phyloP scores from a whole-genome alignment of 2,329 filamentous ascomycete species.

The Albophoma yamanashiensis region DNA sequence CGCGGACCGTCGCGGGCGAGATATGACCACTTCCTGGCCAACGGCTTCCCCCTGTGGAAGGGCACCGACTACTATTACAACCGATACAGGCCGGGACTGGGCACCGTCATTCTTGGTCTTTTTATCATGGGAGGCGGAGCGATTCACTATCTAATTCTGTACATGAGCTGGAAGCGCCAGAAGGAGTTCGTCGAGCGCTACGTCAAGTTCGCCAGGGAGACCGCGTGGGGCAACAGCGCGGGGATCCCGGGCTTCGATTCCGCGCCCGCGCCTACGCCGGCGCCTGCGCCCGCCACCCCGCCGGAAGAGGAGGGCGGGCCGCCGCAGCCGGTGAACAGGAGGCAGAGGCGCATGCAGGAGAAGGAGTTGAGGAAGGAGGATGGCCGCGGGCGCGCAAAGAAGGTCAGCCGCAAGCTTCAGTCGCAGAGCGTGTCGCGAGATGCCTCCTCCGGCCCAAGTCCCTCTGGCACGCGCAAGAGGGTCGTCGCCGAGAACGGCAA shows the following conservation, averaged over 20 bases:
- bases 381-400: slow-evolving; percentile 41
- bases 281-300: slow-evolving; percentile 32
- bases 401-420: slow-evolving; percentile 24
- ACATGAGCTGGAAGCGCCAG: slow-evolving; percentile 82
- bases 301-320: slow-evolving; percentile 38
- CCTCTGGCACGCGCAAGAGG: slow-evolving; percentile 71
- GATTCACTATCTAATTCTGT: slow-evolving; percentile 76
- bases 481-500: slow-evolving; percentile 94
- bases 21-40: slow-evolving; percentile 87
- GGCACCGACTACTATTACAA: slow-evolving; percentile 98
- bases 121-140: slow-evolving; percentile 76
- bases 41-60: slow-evolving; percentile 94
- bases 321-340: slow-evolving; percentile 64
- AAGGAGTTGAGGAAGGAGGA: slow-evolving; percentile 48
- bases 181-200: slow-evolving; percentile 86
- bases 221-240: slow-evolving; percentile 80
- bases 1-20: slow-evolving; percentile 70
- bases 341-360: slow-evolving; percentile 20
- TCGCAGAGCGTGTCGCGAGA: slow-evolving; percentile 22
- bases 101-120: slow-evolving; percentile 70
- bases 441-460: slow-evolving; percentile 39
- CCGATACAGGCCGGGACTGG: slow-evolving; percentile 82
- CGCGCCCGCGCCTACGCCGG: slow-evolving; percentile 26
- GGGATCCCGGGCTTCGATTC: slow-evolving; percentile 58
- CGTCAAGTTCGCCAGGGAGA: slow-evolving; percentile 76